phyloP scores from a whole-genome alignment of 179 eudicot genomes.

The Heliamphora pulchella region DNA sequence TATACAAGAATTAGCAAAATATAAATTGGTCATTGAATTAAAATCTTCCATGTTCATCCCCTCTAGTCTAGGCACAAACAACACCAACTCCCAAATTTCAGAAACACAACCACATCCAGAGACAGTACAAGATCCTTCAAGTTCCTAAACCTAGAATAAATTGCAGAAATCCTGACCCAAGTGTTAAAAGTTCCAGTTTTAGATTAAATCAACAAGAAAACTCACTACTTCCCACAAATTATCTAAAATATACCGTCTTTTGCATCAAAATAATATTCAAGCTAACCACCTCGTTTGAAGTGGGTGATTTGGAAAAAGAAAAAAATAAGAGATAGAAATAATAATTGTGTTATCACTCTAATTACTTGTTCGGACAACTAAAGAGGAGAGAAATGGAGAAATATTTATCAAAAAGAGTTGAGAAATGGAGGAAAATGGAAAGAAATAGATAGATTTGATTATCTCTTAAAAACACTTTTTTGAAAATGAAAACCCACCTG shows the following conservation, averaged over 20 bases:
- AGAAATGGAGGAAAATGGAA: neutral
- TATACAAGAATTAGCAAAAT: too few species aligned
- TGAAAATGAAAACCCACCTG: conserved; percentile 29
- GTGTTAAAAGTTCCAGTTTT: neutral
- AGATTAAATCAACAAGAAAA: too few species aligned
- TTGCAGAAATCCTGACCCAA: neutral
- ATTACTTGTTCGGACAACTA: too few species aligned
- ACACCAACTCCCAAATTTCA: too few species aligned
- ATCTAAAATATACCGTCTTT: neutral
- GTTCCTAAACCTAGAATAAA: neutral
- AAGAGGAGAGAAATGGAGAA: neutral
- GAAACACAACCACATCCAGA: neutral
- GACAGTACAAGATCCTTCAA: neutral
- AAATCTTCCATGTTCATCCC: too few species aligned
- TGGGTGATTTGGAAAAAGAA: neutral
- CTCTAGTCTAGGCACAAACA: too few species aligned
- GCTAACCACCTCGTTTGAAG: neutral
- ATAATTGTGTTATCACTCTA: too few species aligned
- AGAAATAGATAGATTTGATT: too few species aligned
- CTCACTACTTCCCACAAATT: neutral
- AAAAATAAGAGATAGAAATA: neutral
- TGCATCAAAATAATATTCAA: neutral
- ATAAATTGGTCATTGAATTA: too few species aligned
- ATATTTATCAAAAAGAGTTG: neutral
- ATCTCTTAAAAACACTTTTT: too few species aligned